Conservation (phyloP, 148 eudicot species). For the Nepenthes mirabilis region DNA sequence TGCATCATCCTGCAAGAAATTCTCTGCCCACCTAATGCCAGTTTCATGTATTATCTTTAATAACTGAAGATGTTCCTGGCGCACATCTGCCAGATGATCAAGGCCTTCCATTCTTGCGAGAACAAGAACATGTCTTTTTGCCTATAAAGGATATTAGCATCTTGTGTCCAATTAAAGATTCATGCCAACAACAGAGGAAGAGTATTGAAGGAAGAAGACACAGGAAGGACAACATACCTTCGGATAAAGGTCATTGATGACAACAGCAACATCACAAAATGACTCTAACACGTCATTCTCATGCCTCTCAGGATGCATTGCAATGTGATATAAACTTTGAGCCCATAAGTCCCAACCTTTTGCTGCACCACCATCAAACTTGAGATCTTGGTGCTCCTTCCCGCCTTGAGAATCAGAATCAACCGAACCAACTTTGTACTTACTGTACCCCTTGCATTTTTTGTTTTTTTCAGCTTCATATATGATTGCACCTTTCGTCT, state of each 20-base stretch:
- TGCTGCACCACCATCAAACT: constrained; percentile 14
- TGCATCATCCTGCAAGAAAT: constrained; percentile 36
- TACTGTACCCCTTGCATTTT: constrained; percentile 32
- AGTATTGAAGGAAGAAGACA: neutral
- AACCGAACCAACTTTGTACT: no score
- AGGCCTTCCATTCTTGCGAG: constrained; percentile 60
- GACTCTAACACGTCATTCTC: constrained; percentile 42
- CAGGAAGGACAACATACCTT: constrained; percentile 35
- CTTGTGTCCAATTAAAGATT: neutral
- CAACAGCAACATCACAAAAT: constrained; percentile 38
- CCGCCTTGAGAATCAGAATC: constrained; percentile 9
- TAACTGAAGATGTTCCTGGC: constrained; percentile 43
- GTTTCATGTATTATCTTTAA: constrained; percentile 60
- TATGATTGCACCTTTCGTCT: constrained; percentile 34
- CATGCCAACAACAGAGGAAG: neutral
- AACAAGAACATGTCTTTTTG: constrained; percentile 63
- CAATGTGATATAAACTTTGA: constrained; percentile 56
- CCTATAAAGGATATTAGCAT: constrained; percentile 27
- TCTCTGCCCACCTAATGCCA: constrained; percentile 59
- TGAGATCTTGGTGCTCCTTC: constrained; percentile 15
- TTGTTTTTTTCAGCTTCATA: constrained; percentile 29
- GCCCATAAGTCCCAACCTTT: constrained; percentile 76
- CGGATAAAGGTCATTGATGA: constrained; percentile 70
- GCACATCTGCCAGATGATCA: constrained; percentile 53
- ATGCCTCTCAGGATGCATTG: constrained; percentile 65